Percentiles rank a stretch among this genome's conserved stretches.
These are phyloP conservation scores for Erysimum pusillum DNA, from an alignment of 441 rosid genomes.

Conservation along the genomic window DNA sequence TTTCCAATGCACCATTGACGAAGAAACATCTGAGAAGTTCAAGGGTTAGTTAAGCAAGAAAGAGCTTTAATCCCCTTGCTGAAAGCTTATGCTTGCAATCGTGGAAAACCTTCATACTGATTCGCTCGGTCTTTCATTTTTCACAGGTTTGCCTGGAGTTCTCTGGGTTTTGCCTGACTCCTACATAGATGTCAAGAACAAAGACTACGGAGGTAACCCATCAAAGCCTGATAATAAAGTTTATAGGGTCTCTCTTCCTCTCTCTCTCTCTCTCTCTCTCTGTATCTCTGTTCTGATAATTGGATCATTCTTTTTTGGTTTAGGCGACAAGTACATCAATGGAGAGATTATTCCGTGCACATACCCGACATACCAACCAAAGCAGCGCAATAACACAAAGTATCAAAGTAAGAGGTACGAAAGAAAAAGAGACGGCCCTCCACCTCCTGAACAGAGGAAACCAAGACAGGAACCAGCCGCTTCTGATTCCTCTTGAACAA, in stretches of 20 bases:
- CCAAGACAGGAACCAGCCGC: constrained; percentile 62
- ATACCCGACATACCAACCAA: constrained; percentile 95
- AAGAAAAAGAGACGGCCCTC: constrained; percentile 87
- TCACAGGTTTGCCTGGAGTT: constrained; percentile 93
- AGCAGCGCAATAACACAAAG: constrained; percentile 68
- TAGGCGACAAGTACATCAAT: constrained; percentile 93
- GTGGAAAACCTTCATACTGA: constrained; percentile 4
- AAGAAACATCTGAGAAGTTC: constrained; percentile 96
- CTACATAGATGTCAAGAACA: constrained; percentile 94
- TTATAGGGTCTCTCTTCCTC: background rate
- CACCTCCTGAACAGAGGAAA: constrained; percentile 71
- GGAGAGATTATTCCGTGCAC: constrained; percentile 94
- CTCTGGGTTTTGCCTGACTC: constrained; percentile 99
- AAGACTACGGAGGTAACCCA: constrained; percentile 91
- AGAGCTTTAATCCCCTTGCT: background rate
- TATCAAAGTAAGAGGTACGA: constrained; percentile 77
- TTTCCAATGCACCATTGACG: constrained; percentile 89
- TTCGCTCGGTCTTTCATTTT: constrained; percentile 11
- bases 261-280: constrained; percentile 9
- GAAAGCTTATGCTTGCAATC: constrained; percentile 3
- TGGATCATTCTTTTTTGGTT: constrained; percentile 8
- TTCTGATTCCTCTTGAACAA: constrained; percentile 60
- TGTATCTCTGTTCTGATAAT: constrained; percentile 19
- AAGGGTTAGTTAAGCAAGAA: constrained; percentile 69
- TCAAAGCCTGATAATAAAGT: constrained; percentile 17